A percentile compares a stretch with the other conserved stretches of the same genome.
Evolutionary conservation across 768 basidiomycete genomes (phyloP).

Genomic region (Podaxis sp.): DNA sequence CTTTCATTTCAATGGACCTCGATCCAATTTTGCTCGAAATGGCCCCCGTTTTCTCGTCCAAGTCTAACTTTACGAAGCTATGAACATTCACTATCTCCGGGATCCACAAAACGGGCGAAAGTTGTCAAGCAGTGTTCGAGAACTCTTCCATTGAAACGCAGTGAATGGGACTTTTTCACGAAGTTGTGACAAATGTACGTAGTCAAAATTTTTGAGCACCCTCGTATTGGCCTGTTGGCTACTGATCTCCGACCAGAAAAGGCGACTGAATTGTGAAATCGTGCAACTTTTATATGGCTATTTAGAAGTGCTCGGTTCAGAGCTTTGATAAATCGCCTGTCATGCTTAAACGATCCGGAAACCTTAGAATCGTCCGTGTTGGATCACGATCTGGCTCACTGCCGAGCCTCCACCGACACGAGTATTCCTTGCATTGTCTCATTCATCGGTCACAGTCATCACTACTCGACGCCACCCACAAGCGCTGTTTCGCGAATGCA

Average conservation of each 20-base stretch:
- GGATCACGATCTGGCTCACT: constrained; percentile 4
- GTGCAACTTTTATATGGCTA: neutral
- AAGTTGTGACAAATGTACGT: neutral
- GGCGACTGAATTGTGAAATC: neutral
- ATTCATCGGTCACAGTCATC: neutral
- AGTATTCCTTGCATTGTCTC: neutral
- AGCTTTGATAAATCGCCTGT: constrained; percentile 8
- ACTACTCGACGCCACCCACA: neutral
- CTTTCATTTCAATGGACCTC: constrained; percentile 5
- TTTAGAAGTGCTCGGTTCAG: constrained; percentile 1
- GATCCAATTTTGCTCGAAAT: neutral
- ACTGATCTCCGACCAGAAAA: neutral
- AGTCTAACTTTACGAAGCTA: neutral
- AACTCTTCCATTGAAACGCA: neutral
- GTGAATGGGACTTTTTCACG: neutral
- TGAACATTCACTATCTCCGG: constrained; percentile 4
- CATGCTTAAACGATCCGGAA: constrained; percentile 5
- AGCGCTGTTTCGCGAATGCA: neutral
- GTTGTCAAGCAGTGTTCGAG: neutral
- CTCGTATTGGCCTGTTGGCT: neutral
- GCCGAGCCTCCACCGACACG: neutral
- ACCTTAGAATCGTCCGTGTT: neutral
- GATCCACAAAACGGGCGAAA: neutral
- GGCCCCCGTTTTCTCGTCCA: neutral
- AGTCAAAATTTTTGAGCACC: neutral